These are phyloP conservation scores for Thuja plicata DNA, from an alignment of 83 land plant species.

Conservation along the genomic window DNA sequence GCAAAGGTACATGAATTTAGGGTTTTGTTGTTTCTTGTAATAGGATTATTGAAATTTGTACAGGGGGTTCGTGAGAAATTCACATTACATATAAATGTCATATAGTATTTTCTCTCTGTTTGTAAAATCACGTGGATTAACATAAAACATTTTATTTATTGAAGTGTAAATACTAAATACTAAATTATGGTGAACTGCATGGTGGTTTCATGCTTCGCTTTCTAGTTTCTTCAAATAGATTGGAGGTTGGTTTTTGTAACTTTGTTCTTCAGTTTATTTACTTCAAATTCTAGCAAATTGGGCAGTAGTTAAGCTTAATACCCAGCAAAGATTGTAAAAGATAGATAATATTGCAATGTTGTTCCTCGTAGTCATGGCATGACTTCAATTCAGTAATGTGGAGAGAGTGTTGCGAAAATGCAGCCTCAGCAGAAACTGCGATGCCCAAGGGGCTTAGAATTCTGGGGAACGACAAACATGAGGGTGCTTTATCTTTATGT, in stretches of 20 bases:
- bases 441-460: constrained; percentile 25
- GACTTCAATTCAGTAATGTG: constrained; percentile 32
- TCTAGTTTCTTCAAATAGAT: not conserved
- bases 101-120: not conserved
- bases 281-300: not conserved
- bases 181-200: not conserved
- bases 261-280: not conserved
- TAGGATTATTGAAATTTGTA: not conserved
- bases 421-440: constrained; percentile 19
- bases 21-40: not conserved
- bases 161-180: not conserved
- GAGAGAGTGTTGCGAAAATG: constrained; percentile 30
- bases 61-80: not conserved
- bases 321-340: not conserved
- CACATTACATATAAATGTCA: not conserved
- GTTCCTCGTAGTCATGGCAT: constrained; percentile 43
- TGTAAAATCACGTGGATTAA: not conserved
- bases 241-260: not conserved
- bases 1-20: not conserved
- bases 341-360: constrained; percentile 2
- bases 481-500: constrained; percentile 48
- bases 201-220: not conserved
- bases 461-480: constrained; percentile 49
- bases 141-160: not conserved
- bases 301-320: not conserved